A percentile compares a stretch with the other conserved stretches of the same genome.
Evolutionary conservation across 805 yeast genomes (phyloP).

Genomic region (Zygosaccharomyces kombuchaensis): DNA sequence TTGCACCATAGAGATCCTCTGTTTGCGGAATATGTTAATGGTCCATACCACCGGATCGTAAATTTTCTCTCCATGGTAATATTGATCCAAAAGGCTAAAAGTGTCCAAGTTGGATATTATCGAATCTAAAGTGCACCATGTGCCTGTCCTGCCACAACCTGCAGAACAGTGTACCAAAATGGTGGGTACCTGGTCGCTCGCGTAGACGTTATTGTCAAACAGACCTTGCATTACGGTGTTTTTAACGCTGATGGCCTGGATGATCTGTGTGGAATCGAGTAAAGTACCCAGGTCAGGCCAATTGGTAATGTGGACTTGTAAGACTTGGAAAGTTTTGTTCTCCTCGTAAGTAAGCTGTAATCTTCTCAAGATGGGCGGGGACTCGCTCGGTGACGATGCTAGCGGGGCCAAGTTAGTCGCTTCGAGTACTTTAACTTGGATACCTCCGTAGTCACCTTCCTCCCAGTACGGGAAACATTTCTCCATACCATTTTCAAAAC

Average conservation of each 20-base stretch:
- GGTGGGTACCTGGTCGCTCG: slow-evolving; percentile 41
- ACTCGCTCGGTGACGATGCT: background rate
- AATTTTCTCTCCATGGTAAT: slow-evolving; percentile 8
- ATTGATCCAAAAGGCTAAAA: slow-evolving; percentile 16
- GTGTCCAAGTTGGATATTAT: slow-evolving; percentile 39
- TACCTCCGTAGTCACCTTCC: slow-evolving; percentile 45
- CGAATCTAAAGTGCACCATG: slow-evolving; percentile 70
- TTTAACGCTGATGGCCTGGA: slow-evolving; percentile 49
- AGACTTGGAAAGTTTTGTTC: slow-evolving; percentile 41
- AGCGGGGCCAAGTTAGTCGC: slow-evolving; percentile 6
- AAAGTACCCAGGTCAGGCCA: slow-evolving; percentile 85
- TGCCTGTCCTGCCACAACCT: slow-evolving; percentile 96
- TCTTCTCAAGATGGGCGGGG: slow-evolving; percentile 27
- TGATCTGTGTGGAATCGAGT: slow-evolving; percentile 50
- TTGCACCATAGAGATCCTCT: slow-evolving; percentile 81
- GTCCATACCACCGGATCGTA: slow-evolving; percentile 57
- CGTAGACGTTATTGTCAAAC: slow-evolving; percentile 10
- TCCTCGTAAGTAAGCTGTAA: slow-evolving; percentile 40
- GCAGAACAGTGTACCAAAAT: slow-evolving; percentile 89
- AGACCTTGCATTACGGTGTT: slow-evolving; percentile 38
- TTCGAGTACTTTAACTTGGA: slow-evolving; percentile 28
- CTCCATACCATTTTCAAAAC: slow-evolving; percentile 67
- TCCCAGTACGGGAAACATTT: slow-evolving; percentile 86
- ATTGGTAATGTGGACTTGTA: slow-evolving; percentile 69
- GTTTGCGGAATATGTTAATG: slow-evolving; percentile 64